A percentile compares a stretch with the other conserved stretches of the same genome.
phyloP scores from a whole-genome alignment of 2,329 filamentous ascomycete genomes.

The Aspergillus jensenii region DNA sequence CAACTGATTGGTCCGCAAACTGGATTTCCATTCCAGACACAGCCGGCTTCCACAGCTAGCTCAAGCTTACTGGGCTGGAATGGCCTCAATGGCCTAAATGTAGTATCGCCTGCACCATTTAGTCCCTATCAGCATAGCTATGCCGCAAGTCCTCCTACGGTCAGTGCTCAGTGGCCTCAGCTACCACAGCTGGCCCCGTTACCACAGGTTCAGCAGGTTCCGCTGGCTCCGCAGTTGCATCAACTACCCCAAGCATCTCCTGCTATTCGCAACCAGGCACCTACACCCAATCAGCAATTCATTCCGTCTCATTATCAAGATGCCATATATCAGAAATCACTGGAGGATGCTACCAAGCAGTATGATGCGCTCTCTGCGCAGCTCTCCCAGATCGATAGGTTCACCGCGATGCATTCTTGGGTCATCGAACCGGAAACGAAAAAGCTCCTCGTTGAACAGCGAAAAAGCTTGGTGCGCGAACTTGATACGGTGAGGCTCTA shows the following conservation, averaged over 20 bases:
- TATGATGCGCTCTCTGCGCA: constrained; percentile 32
- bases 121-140: constrained; percentile 2
- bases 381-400: constrained; percentile 37
- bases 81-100: constrained; percentile 9
- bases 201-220: neutral
- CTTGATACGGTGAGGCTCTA: constrained; percentile 36
- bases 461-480: constrained; percentile 37
- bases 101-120: neutral
- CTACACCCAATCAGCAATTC: constrained; percentile 12
- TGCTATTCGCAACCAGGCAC: neutral
- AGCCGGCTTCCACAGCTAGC: constrained; percentile 8
- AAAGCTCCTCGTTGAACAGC: constrained; percentile 35
- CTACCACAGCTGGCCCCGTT: neutral
- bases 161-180: constrained; percentile 4
- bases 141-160: neutral
- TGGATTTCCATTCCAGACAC: constrained; percentile 14
- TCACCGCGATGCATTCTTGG: constrained; percentile 40
- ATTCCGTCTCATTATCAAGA: constrained; percentile 13
- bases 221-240: neutral
- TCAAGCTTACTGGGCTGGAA: constrained; percentile 11
- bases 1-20: constrained; percentile 15
- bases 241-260: constrained; percentile 3
- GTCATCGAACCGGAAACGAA: constrained; percentile 36
- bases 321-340: constrained; percentile 18
- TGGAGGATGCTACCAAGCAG: constrained; percentile 31